These are phyloP conservation scores for Fusarium continuum DNA, from an alignment of 2,329 filamentous ascomycete species.

Conservation along the genomic window DNA sequence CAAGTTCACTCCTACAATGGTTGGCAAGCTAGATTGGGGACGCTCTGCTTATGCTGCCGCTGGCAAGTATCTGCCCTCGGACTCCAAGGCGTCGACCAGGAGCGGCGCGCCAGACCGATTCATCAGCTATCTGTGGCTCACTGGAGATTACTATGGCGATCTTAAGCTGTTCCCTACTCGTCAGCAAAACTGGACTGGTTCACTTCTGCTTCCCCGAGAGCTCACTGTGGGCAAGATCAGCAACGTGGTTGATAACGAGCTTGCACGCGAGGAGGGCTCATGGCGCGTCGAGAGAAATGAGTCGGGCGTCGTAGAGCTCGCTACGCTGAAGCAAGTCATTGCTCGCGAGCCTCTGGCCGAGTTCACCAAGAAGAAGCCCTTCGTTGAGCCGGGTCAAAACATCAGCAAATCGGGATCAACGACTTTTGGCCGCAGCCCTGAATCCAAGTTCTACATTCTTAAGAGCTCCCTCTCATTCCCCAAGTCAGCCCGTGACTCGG, in stretches of 20 bases:
- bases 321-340: constrained; percentile 51
- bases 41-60: constrained; percentile 54
- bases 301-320: constrained; percentile 49
- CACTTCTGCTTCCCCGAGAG: constrained; percentile 54
- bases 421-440: constrained; percentile 17
- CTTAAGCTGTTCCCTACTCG: constrained; percentile 48
- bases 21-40: constrained; percentile 53
- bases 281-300: constrained; percentile 49
- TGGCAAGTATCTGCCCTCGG: constrained; percentile 52
- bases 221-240: constrained; percentile 52
- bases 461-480: constrained; percentile 51
- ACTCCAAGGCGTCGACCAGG: constrained; percentile 49
- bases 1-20: constrained; percentile 53
- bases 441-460: constrained; percentile 53
- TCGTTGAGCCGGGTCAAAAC: constrained; percentile 39
- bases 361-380: constrained; percentile 42
- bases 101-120: constrained; percentile 54
- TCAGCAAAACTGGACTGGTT: constrained; percentile 57
- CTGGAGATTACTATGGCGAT: constrained; percentile 53
- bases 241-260: constrained; percentile 53
- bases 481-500: constrained; percentile 44
- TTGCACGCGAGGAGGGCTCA: constrained; percentile 50
- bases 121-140: constrained; percentile 54
- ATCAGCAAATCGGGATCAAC: constrained; percentile 23
- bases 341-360: constrained; percentile 49